phyloP scores from a whole-genome alignment of 1,139 yeast species.

The Protomyces inundatus region DNA sequence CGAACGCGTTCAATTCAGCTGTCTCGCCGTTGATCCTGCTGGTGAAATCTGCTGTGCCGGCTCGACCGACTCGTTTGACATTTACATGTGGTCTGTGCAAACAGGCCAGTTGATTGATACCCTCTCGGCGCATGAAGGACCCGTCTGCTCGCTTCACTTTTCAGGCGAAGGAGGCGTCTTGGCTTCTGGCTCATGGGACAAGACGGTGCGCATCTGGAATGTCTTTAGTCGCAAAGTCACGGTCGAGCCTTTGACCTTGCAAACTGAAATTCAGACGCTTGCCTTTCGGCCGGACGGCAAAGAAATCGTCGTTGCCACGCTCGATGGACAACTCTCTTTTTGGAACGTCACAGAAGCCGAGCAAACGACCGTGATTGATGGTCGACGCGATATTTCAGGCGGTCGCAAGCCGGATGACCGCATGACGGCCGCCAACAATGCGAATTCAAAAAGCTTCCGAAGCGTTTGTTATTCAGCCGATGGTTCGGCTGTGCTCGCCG shows the following conservation, averaged over 20 bases:
- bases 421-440: constrained; percentile 72
- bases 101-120: constrained; percentile 86
- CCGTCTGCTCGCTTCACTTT: constrained; percentile 81
- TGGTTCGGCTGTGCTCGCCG: constrained; percentile 82
- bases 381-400: constrained; percentile 75
- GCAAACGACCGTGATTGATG: constrained; percentile 79
- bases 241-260: constrained; percentile 84
- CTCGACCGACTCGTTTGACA: constrained; percentile 80
- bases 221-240: constrained; percentile 71
- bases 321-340: constrained; percentile 79
- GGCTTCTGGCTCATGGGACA: constrained; percentile 96
- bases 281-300: constrained; percentile 89
- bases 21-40: constrained; percentile 92
- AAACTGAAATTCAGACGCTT: constrained; percentile 77
- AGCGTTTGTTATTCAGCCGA: constrained; percentile 82
- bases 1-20: constrained; percentile 76
- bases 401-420: constrained; percentile 83
- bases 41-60: constrained; percentile 98
- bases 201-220: constrained; percentile 87
- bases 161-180: constrained; percentile 72
- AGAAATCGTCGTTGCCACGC: constrained; percentile 78
- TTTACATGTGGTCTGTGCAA: constrained; percentile 96
- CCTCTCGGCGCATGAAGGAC: constrained; percentile 91
- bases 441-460: constrained; percentile 77
- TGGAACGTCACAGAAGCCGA: constrained; percentile 80